Evolutionary conservation across 139 green algal species (phyloP).

Genomic region (Klebsormidium nitens): DNA sequence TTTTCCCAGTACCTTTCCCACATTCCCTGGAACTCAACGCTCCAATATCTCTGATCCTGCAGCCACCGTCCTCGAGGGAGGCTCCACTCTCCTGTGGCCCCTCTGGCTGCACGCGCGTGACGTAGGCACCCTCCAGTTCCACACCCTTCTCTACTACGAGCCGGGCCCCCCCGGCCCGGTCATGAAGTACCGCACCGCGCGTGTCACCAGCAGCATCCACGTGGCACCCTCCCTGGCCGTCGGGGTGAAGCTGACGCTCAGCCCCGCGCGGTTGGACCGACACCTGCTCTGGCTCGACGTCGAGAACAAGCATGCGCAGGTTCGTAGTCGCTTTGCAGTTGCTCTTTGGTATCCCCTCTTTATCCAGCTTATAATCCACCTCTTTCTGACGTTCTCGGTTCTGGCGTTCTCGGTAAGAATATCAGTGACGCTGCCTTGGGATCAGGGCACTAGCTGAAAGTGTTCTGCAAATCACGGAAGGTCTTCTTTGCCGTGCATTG

Average conservation of each 20-base stretch:
- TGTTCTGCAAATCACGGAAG: no score
- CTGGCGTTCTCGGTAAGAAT: no score
- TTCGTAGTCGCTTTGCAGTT: no score
- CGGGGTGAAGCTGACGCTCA: constrained; percentile 17
- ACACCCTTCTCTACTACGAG: constrained; percentile 37
- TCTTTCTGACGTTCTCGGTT: no score
- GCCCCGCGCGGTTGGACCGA: constrained; percentile 2
- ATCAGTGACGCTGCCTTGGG: no score
- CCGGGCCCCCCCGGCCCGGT: not conserved
- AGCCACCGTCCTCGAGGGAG: constrained; percentile 21
- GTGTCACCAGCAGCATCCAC: constrained; percentile 10
- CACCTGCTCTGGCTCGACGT: constrained; percentile 32
- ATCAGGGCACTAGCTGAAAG: no score
- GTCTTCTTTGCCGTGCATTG: no score
- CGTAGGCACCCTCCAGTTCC: not conserved
- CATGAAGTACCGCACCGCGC: constrained; percentile 7
- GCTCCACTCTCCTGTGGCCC: constrained; percentile 29
- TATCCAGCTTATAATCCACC: no score
- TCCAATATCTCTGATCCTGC: no score
- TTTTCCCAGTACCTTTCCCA: no score
- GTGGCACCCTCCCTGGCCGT: constrained; percentile 19
- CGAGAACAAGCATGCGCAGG: constrained; percentile 26
- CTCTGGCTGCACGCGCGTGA: constrained; percentile 27
- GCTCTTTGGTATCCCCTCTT: no score
- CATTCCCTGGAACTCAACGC: no score